Evolutionary conservation across 129 eudicot genomes (phyloP), one percentile per base, ranked within the genome.

Genomic region (Ambrosia trifida): DNA sequence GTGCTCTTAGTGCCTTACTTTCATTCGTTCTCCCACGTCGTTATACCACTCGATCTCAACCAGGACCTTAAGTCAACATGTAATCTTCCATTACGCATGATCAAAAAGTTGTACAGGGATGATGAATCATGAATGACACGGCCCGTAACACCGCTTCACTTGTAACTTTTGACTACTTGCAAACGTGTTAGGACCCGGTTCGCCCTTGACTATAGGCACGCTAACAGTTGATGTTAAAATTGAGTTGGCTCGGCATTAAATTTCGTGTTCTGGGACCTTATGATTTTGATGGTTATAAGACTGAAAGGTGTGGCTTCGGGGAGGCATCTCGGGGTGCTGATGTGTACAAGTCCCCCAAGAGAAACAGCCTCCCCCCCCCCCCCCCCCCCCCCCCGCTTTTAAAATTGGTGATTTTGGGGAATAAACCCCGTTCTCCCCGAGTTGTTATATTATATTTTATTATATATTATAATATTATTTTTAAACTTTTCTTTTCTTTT

Each of bases 11-110:
- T 57, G 64, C 64, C 16, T 57, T 4, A 38, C 9, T 57, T 57
- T 57, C 8, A 57, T 57, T 57, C 38, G 64, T 57, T 57, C 64
- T 57, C 28, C 36, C 64, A 57, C 64, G 64, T 57, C 64, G n/a
- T 11, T 57, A 24, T 30, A 30, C 9, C 36, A 57, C 64, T 57
- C n/a, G n/a, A n/a, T n/a, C 64, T 28, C 38, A 30, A 57, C 16
- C 40, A 57, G 11, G 7, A 20, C 11, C 33, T n/a, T 5, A 57
- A 57, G 64, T 57, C 64, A 57, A 57, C 64, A 36, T 57, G 12
- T 30, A 57, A 57, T 57, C 43, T 24, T 38, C 38, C 17, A 57
- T 57, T 28, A 57, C 64, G 64, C 64, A 57, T 57, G 64, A 57
- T 20, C 17, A 57, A 4, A 57, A 57, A 28, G 63, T 57, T 28